Percentiles rank a stretch among this genome's conserved stretches.
Evolutionary conservation across 2,329 filamentous ascomycete genomes (phyloP).

Genomic region (Fonsecaea monophora): DNA sequence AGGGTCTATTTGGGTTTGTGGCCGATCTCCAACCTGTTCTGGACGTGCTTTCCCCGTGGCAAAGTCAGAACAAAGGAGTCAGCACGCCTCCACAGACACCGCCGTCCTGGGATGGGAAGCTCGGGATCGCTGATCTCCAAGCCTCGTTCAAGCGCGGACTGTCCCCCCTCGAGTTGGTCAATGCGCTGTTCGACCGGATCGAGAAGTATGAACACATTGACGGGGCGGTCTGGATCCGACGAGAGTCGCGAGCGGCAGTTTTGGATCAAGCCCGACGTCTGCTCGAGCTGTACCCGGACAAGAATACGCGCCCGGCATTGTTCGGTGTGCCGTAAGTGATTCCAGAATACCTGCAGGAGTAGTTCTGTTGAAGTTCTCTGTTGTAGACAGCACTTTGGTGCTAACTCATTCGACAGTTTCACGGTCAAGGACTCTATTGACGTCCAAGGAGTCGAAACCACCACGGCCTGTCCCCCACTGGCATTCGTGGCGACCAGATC

Average conservation of each 20-base stretch:
- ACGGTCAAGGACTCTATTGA: constrained; percentile 59
- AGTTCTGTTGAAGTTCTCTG: not conserved
- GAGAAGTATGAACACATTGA: constrained; percentile 57
- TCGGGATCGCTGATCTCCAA: constrained; percentile 54
- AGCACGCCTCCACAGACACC: constrained; percentile 41
- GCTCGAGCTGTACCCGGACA: constrained; percentile 48
- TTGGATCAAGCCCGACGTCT: constrained; percentile 53
- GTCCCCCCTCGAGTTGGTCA: constrained; percentile 31
- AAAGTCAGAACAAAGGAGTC: constrained; percentile 28
- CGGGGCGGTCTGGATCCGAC: constrained; percentile 60
- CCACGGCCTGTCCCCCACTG: constrained; percentile 57
- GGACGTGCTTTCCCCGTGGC: constrained; percentile 34
- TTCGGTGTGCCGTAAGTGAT: constrained; percentile 52
- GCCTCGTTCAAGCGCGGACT: constrained; percentile 49
- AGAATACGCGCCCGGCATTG: constrained; percentile 54
- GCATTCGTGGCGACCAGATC: constrained; percentile 56
- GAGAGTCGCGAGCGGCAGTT: constrained; percentile 49
- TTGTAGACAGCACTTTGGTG: not conserved
- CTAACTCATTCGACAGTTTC: constrained; percentile 41
- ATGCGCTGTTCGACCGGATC: constrained; percentile 55
- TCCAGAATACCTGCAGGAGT: not conserved
- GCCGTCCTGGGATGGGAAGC: constrained; percentile 49
- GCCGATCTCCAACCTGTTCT: constrained; percentile 41
- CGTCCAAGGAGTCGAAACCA: constrained; percentile 53
- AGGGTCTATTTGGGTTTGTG: constrained; percentile 48